Percentiles rank a stretch among this genome's conserved stretches.
Conservation (phyloP, 2,329 filamentous ascomycete genomes). For the Alternaria sp. region DNA sequence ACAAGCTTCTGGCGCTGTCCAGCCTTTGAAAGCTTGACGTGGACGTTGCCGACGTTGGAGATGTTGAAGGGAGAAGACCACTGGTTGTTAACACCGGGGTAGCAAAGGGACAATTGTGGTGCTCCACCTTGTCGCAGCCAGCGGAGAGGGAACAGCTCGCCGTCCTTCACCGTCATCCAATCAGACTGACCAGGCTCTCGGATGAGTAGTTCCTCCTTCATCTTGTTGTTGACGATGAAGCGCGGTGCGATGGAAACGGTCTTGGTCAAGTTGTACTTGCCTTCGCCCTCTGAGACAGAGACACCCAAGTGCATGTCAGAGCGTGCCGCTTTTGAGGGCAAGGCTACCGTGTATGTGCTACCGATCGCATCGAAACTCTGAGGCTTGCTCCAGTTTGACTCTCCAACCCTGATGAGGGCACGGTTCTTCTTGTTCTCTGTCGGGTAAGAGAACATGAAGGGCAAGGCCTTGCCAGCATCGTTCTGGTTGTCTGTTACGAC, state of each 20-base stretch:
- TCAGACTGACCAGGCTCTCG: conserved; percentile 91
- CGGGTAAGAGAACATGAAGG: conserved; percentile 95
- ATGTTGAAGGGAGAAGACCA: conserved; percentile 99
- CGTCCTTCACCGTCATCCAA: conserved; percentile 75
- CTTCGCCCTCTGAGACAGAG: conserved; percentile 86
- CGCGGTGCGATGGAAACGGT: conserved; percentile 91
- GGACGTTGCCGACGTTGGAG: conserved; percentile 87
- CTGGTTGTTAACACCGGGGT: conserved; percentile 91
- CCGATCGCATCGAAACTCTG: conserved; percentile 98
- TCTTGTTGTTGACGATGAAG: conserved; percentile 92
- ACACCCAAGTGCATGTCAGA: conserved; percentile 92
- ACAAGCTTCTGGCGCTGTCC: conserved; percentile 89
- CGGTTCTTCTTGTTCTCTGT: conserved; percentile 91
- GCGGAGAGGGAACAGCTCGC: conserved; percentile 84
- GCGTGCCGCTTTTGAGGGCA: conserved; percentile 72
- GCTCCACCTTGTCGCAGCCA: conserved; percentile 83
- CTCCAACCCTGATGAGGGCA: conserved; percentile 82
- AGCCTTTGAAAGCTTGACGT: conserved; percentile 91
- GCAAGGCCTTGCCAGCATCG: conserved; percentile 76
- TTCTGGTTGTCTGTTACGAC: conserved; percentile 61
- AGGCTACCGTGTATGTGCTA: conserved; percentile 84
- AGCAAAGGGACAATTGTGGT: conserved; percentile 92
- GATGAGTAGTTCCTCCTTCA: conserved; percentile 86
- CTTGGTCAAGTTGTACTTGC: conserved; percentile 98
- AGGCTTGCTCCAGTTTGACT: conserved; percentile 94